Base-by-base conservation (phyloP, 352 stramenopile species). In the Pythium folliculosum region DNA sequence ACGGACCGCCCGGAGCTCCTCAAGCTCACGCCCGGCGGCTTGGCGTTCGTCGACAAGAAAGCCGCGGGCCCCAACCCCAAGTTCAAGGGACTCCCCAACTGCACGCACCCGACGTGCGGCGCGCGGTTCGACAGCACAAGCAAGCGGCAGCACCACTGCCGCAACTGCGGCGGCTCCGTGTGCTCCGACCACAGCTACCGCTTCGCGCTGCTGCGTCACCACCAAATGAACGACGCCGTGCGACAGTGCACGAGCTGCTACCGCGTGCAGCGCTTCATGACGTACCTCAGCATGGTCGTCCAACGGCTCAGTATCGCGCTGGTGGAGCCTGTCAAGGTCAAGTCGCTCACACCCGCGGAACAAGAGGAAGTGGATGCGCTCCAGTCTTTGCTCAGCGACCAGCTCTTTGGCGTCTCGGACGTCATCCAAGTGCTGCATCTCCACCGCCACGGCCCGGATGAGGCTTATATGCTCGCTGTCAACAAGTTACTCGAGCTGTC, bases 351-450 rank as follows among this genome's bases (percentile, higher is more conserved):
- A 1, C 78, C 86, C 21, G 59, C 70, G 0, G 81, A 92, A 19
- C 81, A 89, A 60, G 82, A 92, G 61, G 81, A 90, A 67, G 67
- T 93, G 27, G 77, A 90, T 9, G 72, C 75, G 10, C 60, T 92
- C 23, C 71, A 77, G 6, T 62, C 59, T 12, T 73, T 90, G 25
- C 72, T 91, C 60, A 77, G 56, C 22, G 83, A 94, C 27, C 63
- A 73, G 8, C 70, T 76, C 2, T 86, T 92, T 59, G 84, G 84
- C 25, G 79, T 92, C 44, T 92, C 84, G 5, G 86, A 94, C 55
- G 76, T 91, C 19, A 91, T 94, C 54, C 86, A 94, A 70, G 75
- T 91, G 44, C 79, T 94, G 35, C 86, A 94, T 74, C 72, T 94
- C 55, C 86, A 92, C 67, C 83, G 86, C 37, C 81, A 92, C 53